Evolutionary conservation across 306 rosid genomes (phyloP).

Genomic region (Styphnolobium japonicum): DNA sequence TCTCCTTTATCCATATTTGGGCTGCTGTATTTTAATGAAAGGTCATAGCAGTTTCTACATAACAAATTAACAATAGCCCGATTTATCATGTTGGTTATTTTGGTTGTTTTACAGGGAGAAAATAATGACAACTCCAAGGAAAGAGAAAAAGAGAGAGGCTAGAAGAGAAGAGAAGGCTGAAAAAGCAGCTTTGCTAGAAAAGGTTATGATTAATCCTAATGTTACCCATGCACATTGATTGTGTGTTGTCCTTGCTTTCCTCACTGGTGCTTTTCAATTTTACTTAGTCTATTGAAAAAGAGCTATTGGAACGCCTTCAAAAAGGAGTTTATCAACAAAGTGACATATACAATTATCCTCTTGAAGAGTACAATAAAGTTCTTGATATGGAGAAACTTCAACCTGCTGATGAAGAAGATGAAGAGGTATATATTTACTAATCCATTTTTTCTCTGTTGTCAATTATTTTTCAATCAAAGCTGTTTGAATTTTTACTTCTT

Average conservation of each 20-base stretch:
- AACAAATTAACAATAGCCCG: background rate
- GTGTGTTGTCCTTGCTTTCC: slow-evolving; percentile 5
- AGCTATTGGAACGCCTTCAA: slow-evolving; percentile 71
- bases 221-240: slow-evolving; percentile 2
- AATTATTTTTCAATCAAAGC: background rate
- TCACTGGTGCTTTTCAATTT: slow-evolving; percentile 20
- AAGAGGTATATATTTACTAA: slow-evolving; percentile 45
- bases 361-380: slow-evolving; percentile 47
- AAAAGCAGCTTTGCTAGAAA: slow-evolving; percentile 65
- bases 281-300: slow-evolving; percentile 68
- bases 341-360: slow-evolving; percentile 65
- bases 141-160: slow-evolving; percentile 76
- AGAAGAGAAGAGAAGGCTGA: slow-evolving; percentile 89
- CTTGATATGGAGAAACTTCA: slow-evolving; percentile 45
- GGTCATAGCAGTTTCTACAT: background rate
- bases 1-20: slow-evolving; percentile 20
- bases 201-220: slow-evolving; percentile 46
- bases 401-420: slow-evolving; percentile 51
- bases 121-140: slow-evolving; percentile 80
- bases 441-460: background rate
- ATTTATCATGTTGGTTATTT: slow-evolving; percentile 1
- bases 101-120: slow-evolving; percentile 60
- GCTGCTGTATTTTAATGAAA: background rate
- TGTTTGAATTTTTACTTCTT: background rate
- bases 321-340: slow-evolving; percentile 47